Evolutionary conservation across 2,329 filamentous ascomycete species (phyloP), one percentile per base, ranked within the genome.

Genomic region (Neofusicoccum sp.): DNA sequence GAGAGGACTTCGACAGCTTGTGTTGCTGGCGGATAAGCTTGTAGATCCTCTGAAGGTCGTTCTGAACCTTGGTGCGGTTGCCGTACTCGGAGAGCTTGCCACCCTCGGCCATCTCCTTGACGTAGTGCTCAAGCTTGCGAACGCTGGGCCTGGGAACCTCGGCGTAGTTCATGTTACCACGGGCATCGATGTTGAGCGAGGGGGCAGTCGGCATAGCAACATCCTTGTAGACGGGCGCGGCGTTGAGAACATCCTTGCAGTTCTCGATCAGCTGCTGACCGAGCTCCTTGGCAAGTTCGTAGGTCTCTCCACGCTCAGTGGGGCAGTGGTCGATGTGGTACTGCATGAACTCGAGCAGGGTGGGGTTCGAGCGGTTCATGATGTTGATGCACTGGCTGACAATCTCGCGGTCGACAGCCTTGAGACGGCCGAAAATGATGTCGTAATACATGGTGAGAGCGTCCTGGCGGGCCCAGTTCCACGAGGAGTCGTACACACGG

Each of bases 301-400:
- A 99, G 1, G 95, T 99, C 80, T 99, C 95, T 62, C 95, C 95
- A 54, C 93, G 89, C 72, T 99, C 93, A 0, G 93, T 93, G 0
- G 95, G 95, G 80, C 93, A 98, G 80, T 98, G 95, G 71, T 99
- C 95, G 71, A 99, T 99, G 79, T 99, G 95, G 70, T 99, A 98
- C 75, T 99, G 95, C 95, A 99, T 99, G 78, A 97, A 99, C 68
- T 99, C 93, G 62, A 99, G 85, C 1, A 99, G 86, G 36, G 91
- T 89, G 2, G 95, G 95, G 74, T 98, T 99, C 34, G 95, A 96
- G 64, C 95, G 90, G 81, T 97, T 99, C 95, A 99, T 99, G 78
- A 99, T 95, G 67, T 91, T 90, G 71, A 99, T 98, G 79, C 95
- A 99, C 75, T 93, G 93, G 78, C 93, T 97, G 73, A 99, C 95